These are phyloP conservation scores for Leccinum fibrillosum DNA, from an alignment of 768 basidiomycete genomes.

Conservation along the genomic window DNA sequence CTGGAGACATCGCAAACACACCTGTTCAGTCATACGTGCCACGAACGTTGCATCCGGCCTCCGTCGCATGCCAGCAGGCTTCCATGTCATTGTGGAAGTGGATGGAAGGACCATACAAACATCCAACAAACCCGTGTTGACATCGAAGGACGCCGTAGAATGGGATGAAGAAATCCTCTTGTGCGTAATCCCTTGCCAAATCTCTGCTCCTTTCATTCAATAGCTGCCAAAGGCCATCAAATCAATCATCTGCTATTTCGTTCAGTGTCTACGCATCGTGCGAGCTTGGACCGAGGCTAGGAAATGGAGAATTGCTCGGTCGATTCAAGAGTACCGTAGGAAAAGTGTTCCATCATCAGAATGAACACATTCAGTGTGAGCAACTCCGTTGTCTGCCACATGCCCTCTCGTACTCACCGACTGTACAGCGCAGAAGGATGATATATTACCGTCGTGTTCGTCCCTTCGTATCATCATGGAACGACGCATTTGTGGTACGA, in stretches of 20 bases:
- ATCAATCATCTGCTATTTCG: neutral
- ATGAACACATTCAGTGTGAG: too few species aligned
- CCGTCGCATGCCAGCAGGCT: neutral
- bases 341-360: too few species aligned
- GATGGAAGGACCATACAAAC: too few species aligned
- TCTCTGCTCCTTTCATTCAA: neutral
- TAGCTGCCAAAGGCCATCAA: neutral
- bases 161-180: neutral
- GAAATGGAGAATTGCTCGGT: too few species aligned
- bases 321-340: too few species aligned
- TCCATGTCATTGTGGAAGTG: neutral
- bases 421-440: too few species aligned
- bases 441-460: too few species aligned
- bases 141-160: neutral
- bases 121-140: neutral
- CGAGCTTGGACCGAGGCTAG: too few species aligned
- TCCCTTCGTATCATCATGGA: too few species aligned
- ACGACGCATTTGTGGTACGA: too few species aligned
- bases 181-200: neutral
- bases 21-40: neutral
- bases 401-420: too few species aligned
- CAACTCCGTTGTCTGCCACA: too few species aligned
- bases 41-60: neutral
- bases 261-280: neutral
- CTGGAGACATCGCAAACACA: neutral